These are phyloP conservation scores for Osmanthus fragrans DNA, from an alignment of 257 asterid genomes.

Conservation along the genomic window DNA sequence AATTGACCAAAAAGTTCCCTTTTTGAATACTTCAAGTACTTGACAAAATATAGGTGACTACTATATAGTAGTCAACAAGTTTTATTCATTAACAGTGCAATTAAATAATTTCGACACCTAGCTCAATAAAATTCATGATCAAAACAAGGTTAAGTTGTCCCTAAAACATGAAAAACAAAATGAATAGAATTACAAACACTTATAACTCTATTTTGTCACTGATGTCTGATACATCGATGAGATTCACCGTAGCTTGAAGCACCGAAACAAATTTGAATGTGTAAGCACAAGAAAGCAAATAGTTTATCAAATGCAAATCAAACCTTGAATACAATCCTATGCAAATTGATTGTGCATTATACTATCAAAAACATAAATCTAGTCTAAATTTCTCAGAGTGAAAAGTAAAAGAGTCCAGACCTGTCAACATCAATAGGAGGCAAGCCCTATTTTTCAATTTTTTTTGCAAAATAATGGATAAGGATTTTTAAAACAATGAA, in stretches of 20 bases:
- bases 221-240: conserved; percentile 43
- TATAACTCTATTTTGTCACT: conserved; percentile 57
- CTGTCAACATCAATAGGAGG: conserved; percentile 69
- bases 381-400: not conserved
- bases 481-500: not conserved
- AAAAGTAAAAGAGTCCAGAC: not conserved
- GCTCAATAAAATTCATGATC: not conserved
- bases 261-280: conserved; percentile 67
- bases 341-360: not conserved
- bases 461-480: conserved; percentile 43
- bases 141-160: not conserved
- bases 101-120: no score
- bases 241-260: conserved; percentile 62
- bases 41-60: not conserved
- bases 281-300: conserved; percentile 15
- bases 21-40: conserved; percentile 36
- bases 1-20: not conserved
- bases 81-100: not conserved
- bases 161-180: not conserved
- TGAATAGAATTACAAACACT: not conserved
- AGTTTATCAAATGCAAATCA: conserved; percentile 1
- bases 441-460: conserved; percentile 63
- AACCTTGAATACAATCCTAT: not conserved
- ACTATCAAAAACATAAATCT: not conserved
- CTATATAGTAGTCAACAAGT: not conserved